Evolutionary conservation across 225 moss, liverwort and hornwort genomes (phyloP).

Genomic region (Sphagnum contortum): DNA sequence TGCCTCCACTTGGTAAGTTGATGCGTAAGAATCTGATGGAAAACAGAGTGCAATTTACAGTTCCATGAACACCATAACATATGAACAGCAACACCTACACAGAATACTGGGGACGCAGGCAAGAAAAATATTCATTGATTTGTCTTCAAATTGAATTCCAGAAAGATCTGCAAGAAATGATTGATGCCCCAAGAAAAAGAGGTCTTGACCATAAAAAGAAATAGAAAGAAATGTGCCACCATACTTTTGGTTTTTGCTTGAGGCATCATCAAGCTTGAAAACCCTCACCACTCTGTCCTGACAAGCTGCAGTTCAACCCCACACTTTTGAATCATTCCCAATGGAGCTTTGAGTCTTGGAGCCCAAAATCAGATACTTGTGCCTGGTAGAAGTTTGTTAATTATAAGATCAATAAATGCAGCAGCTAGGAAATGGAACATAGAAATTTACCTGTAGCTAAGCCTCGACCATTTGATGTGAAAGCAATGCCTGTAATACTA

Average conservation of each 20-base stretch:
- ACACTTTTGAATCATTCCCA: not conserved
- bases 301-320: constrained; percentile 59
- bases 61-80: too few relatives aligned
- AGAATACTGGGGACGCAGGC: too few relatives aligned
- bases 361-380: not conserved
- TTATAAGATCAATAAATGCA: not conserved
- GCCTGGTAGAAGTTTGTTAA: not conserved
- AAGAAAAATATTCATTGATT: too few relatives aligned
- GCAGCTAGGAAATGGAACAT: too few relatives aligned
- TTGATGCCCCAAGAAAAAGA: too few relatives aligned
- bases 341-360: too few relatives aligned
- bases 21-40: constrained; percentile 73
- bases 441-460: constrained; percentile 68
- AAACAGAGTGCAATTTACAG: not conserved
- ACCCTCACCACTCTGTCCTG: constrained; percentile 93
- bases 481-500: constrained; percentile 72
- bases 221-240: constrained; percentile 2
- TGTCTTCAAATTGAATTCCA: too few relatives aligned
- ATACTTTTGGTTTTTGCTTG: constrained; percentile 97
- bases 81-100: too few relatives aligned
- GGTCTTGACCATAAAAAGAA: not conserved
- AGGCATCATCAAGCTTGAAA: constrained; percentile 88
- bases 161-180: too few relatives aligned
- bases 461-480: constrained; percentile 80
- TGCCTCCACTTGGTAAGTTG: constrained; percentile 74